Conservation (phyloP, 108 stramenopile genomes). For the Nannochloropsis gaditana region DNA sequence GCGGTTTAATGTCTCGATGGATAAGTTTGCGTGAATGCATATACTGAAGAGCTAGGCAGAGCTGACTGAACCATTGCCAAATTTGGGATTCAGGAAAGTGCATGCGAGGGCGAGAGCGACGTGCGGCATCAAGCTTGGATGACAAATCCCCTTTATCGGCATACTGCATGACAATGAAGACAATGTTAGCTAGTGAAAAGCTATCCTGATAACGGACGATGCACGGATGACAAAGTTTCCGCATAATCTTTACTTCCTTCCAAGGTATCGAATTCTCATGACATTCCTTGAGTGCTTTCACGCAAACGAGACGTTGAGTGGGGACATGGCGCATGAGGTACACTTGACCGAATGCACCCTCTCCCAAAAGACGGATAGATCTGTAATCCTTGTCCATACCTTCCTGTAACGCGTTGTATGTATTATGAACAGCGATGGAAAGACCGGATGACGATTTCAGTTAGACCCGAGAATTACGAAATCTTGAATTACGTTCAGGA, state of each 20-base stretch:
- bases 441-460: too few relatives aligned
- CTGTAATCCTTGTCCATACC: constrained; percentile 44
- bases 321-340: constrained; percentile 56
- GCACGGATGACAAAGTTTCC: constrained; percentile 50
- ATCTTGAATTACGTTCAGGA: too few relatives aligned
- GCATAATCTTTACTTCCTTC: constrained; percentile 54
- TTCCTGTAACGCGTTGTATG: background rate
- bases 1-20: constrained; percentile 58
- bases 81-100: constrained; percentile 49
- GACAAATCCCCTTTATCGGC: constrained; percentile 58
- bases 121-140: constrained; percentile 28
- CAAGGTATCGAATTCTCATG: constrained; percentile 45
- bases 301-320: constrained; percentile 49
- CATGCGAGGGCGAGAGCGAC: constrained; percentile 9
- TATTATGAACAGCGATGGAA: background rate
- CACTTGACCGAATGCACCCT: constrained; percentile 65
- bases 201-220: constrained; percentile 57
- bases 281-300: constrained; percentile 53
- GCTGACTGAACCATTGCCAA: constrained; percentile 58
- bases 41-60: constrained; percentile 52
- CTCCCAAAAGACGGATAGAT: constrained; percentile 57
- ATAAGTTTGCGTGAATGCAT: constrained; percentile 54
- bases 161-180: constrained; percentile 60
- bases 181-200: constrained; percentile 23
- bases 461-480: too few relatives aligned